Conservation (phyloP, 1,284 basidiomycete genomes). For the Microbotryum violaceum region DNA sequence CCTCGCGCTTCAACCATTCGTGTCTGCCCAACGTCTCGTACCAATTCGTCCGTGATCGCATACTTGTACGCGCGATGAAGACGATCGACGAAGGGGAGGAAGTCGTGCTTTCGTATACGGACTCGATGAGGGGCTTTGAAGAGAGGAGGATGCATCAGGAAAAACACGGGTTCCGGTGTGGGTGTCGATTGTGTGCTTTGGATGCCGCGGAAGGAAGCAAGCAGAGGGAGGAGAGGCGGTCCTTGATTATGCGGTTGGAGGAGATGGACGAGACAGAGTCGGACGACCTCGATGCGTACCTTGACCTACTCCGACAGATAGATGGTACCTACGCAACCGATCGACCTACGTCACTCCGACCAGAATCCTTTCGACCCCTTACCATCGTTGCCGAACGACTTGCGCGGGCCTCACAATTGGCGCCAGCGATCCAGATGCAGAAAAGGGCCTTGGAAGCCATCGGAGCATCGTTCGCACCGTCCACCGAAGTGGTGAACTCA, state of each 20-base stretch:
- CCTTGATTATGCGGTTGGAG: neutral
- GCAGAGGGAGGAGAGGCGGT: neutral
- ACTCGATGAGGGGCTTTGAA: conserved; percentile 8
- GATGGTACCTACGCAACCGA: neutral
- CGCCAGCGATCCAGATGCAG: conserved; percentile 9
- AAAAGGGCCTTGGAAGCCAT: conserved; percentile 16
- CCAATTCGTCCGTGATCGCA: conserved; percentile 35
- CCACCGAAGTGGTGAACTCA: neutral
- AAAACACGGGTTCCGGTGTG: conserved; percentile 27
- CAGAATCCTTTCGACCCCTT: conserved; percentile 5
- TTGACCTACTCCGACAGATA: conserved; percentile 1
- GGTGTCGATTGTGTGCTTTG: conserved; percentile 21
- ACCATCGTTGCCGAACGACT: conserved; percentile 5
- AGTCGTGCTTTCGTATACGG: conserved; percentile 22
- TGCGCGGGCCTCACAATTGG: neutral
- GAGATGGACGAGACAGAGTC: neutral
- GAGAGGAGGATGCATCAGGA: conserved; percentile 4
- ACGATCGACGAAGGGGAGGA: conserved; percentile 34
- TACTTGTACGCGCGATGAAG: conserved; percentile 28
- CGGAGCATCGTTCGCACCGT: conserved; percentile 6
- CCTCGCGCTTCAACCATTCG: conserved; percentile 32
- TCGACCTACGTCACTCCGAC: neutral
- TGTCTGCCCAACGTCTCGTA: conserved; percentile 35
- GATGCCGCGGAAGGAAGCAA: conserved; percentile 2
- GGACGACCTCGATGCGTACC: neutral